These are phyloP conservation scores for Alternaria metachromatica DNA, from an alignment of 2,329 filamentous ascomycete genomes.

Conservation along the genomic window DNA sequence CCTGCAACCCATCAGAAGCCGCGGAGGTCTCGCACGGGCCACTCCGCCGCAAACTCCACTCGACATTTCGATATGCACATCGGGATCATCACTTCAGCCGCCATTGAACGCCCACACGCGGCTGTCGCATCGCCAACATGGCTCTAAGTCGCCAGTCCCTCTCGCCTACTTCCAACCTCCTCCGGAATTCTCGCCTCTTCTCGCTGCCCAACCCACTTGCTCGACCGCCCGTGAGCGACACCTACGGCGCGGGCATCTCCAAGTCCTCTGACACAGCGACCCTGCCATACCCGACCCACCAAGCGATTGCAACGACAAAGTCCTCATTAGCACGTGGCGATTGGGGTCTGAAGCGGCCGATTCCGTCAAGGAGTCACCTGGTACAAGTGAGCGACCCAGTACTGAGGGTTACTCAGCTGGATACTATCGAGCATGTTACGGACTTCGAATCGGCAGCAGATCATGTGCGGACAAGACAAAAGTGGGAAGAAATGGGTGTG, in stretches of 20 bases:
- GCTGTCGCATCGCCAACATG: conserved; percentile 48
- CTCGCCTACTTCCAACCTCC: conserved; percentile 71
- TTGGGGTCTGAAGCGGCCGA: conserved; percentile 88
- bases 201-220: conserved; percentile 80
- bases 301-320: conserved; percentile 79
- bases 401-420: conserved; percentile 77
- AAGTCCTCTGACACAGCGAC: conserved; percentile 74
- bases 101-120: conserved; percentile 41
- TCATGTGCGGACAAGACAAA: conserved; percentile 79
- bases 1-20: conserved; percentile 16
- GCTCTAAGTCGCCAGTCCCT: conserved; percentile 42
- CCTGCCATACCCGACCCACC: conserved; percentile 77
- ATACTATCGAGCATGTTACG: conserved; percentile 86
- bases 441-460: conserved; percentile 86
- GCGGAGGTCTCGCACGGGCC: conserved; percentile 22
- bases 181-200: conserved; percentile 89
- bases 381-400: conserved; percentile 72
- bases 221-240: conserved; percentile 56
- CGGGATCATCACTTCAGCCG: conserved; percentile 34
- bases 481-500: conserved; percentile 83
- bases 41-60: conserved; percentile 15
- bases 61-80: conserved; percentile 18
- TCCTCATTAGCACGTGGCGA: conserved; percentile 79
- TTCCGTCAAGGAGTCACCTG: conserved; percentile 75
- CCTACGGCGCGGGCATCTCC: conserved; percentile 57